These are phyloP conservation scores for Umbelopsis sp. DNA, from an alignment of 192 early-diverging fungal genomes.

Conservation along the genomic window DNA sequence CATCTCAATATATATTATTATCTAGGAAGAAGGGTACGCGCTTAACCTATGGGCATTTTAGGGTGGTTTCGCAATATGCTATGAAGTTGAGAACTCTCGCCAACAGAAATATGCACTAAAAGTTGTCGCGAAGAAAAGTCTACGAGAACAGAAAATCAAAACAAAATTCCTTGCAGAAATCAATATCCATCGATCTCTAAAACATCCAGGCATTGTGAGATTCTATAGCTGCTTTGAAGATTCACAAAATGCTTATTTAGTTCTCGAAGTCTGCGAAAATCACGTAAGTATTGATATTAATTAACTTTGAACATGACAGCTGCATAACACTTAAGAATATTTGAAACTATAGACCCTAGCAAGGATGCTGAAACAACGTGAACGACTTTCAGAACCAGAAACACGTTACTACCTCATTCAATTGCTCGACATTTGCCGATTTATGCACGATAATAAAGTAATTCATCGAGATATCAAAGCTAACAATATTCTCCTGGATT, in stretches of 20 bases:
- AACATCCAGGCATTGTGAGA: constrained; percentile 79
- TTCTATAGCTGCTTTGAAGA: constrained; percentile 91
- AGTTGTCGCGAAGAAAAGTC: constrained; percentile 53
- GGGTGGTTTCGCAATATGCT: constrained; percentile 21
- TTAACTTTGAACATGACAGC: neutral
- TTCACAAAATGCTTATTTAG: constrained; percentile 78
- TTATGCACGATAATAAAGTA: constrained; percentile 78
- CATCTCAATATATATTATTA: neutral
- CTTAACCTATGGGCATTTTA: neutral
- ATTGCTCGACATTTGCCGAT: constrained; percentile 75
- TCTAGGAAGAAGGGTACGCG: too few species aligned
- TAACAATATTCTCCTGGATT: constrained; percentile 86
- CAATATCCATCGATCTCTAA: constrained; percentile 71
- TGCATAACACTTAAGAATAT: neutral
- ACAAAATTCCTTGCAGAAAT: constrained; percentile 73
- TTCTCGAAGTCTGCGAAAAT: constrained; percentile 92
- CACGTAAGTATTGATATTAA: constrained; percentile 45
- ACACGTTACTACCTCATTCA: constrained; percentile 85
- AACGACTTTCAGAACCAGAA: constrained; percentile 87
- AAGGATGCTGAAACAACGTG: constrained; percentile 75
- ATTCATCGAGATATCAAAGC: constrained; percentile 97
- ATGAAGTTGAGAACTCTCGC: constrained; percentile 8
- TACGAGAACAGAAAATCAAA: constrained; percentile 37
- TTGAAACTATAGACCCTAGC: constrained; percentile 69
- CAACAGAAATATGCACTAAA: constrained; percentile 35